A percentile compares a stretch with the other conserved stretches of the same genome.
These are phyloP conservation scores for Eimeria necatrix DNA, from an alignment of 169 alveolate species.

Conservation along the genomic window DNA sequence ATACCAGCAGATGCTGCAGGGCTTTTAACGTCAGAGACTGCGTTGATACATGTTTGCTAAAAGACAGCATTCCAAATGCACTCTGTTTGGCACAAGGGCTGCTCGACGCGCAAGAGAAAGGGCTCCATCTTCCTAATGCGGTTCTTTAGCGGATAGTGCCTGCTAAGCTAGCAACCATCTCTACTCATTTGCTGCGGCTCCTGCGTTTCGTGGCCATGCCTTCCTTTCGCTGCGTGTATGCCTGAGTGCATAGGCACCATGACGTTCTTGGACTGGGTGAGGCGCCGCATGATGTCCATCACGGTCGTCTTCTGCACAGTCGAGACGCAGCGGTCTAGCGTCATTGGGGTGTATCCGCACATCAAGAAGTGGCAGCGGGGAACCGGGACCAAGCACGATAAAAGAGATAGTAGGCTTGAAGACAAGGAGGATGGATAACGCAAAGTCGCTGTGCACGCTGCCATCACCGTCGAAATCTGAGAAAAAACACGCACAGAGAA, in stretches of 20 bases:
- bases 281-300: conserved; percentile 98
- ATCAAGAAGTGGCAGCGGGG: conserved; percentile 99
- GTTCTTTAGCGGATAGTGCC: no score
- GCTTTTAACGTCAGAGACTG: no score
- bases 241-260: conserved; percentile 89
- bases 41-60: no score
- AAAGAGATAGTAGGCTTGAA: conserved; percentile 97
- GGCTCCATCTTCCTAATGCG: no score
- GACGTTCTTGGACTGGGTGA: conserved; percentile 97
- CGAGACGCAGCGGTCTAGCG: conserved; percentile 83
- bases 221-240: not conserved
- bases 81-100: no score
- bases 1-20: no score
- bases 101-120: no score
- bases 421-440: conserved; percentile 98
- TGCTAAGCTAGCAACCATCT: not conserved
- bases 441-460: conserved; percentile 96
- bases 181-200: not conserved
- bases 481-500: not conserved
- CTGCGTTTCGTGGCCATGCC: not conserved
- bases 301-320: conserved; percentile 95
- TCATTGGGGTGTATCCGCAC: conserved; percentile 98
- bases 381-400: conserved; percentile 98
- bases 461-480: conserved; percentile 92
- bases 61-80: no score